These are phyloP conservation scores for Diplodia mutila DNA, from an alignment of 2,329 filamentous ascomycete genomes.

Conservation along the genomic window DNA sequence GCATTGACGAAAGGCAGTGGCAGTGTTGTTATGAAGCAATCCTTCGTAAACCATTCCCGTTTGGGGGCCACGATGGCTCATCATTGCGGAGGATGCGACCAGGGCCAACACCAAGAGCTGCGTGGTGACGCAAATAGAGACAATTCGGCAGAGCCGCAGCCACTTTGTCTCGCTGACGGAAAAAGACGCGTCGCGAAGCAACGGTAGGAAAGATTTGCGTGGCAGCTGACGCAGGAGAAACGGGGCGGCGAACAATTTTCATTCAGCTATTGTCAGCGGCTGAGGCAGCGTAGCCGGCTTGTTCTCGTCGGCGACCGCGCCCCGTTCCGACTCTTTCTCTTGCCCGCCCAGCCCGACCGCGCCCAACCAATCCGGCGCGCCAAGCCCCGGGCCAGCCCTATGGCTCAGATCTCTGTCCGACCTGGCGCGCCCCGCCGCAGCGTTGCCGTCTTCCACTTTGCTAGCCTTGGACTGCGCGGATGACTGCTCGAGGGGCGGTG, in stretches of 20 bases:
- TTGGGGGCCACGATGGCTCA: not conserved
- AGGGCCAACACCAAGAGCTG: not conserved
- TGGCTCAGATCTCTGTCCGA: constrained; percentile 9
- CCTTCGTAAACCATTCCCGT: not conserved
- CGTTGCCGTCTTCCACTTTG: not conserved
- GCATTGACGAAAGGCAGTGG: not conserved
- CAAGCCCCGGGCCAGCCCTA: constrained; percentile 13
- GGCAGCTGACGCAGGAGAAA: constrained; percentile 14
- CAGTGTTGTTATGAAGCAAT: not conserved
- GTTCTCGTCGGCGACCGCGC: constrained; percentile 14
- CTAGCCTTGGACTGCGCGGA: not conserved
- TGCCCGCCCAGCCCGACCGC: not conserved
- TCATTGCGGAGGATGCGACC: not conserved
- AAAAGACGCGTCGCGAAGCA: not conserved
- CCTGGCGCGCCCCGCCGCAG: not conserved
- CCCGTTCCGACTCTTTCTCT: constrained; percentile 9
- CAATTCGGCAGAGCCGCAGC: not conserved
- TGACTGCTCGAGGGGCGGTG: constrained; percentile 5
- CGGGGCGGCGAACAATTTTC: constrained; percentile 2
- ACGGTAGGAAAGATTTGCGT: not conserved
- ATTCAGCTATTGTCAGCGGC: constrained; percentile 15
- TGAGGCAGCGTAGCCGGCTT: constrained; percentile 3
- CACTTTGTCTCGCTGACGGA: not conserved
- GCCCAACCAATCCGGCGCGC: not conserved
- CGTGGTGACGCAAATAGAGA: not conserved